Conservation (phyloP, 2,329 filamentous ascomycete genomes). For the Colletotrichum higginsianum region DNA sequence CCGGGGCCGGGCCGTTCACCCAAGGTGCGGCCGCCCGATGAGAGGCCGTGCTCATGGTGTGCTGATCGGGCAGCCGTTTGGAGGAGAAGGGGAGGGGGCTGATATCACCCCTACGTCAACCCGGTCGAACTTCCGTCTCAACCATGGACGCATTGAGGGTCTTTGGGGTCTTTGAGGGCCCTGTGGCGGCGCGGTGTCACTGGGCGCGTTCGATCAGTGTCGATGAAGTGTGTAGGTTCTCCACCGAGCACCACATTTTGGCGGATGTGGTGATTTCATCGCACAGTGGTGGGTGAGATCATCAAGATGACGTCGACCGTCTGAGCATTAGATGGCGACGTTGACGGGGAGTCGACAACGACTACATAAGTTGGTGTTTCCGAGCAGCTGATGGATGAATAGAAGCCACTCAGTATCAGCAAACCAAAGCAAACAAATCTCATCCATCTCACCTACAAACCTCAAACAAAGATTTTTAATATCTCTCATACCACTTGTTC, state of each 20-base stretch:
- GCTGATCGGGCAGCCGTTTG: constrained; percentile 17
- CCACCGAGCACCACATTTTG: constrained; percentile 39
- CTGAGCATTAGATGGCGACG: constrained; percentile 29
- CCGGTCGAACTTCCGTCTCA: constrained; percentile 13
- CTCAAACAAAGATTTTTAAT: not conserved
- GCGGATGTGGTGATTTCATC: constrained; percentile 42
- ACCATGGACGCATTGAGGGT: constrained; percentile 16
- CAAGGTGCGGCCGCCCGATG: constrained; percentile 1
- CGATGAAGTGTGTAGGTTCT: constrained; percentile 35
- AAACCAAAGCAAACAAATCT: not conserved
- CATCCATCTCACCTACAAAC: not conserved
- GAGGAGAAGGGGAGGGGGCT: constrained; percentile 4
- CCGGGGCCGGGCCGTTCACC: constrained; percentile 2
- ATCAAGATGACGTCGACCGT: constrained; percentile 41
- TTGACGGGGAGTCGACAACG: constrained; percentile 3
- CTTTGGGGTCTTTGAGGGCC: constrained; percentile 11
- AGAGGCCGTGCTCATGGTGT: not conserved
- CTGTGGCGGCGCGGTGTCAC: constrained; percentile 21
- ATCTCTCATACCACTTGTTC: not conserved
- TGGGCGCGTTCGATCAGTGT: constrained; percentile 32
- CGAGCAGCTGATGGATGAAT: not conserved
- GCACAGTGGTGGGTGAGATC: constrained; percentile 27
- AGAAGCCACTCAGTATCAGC: not conserved
- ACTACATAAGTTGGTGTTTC: constrained; percentile 34
- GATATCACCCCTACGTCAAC: constrained; percentile 42